phyloP scores from a whole-genome alignment of 306 rosid species.

The Quercus wislizeni region DNA sequence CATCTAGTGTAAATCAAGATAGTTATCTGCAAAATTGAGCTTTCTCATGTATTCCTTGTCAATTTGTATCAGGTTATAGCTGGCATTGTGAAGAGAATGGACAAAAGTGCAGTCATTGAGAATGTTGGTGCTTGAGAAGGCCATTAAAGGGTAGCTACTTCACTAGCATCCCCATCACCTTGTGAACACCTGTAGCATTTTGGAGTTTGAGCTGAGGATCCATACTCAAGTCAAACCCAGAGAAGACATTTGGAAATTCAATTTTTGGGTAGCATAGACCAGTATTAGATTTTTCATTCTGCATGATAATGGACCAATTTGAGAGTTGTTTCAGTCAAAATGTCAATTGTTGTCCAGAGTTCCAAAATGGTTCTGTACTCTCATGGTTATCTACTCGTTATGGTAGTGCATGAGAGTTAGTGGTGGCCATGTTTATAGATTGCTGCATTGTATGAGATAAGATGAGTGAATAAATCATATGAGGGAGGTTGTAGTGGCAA shows the following conservation, averaged over 20 bases:
- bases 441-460: neutral
- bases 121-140: conserved; percentile 64
- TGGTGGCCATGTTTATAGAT: neutral
- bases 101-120: conserved; percentile 73
- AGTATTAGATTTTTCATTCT: neutral
- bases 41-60: conserved; percentile 3
- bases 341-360: neutral
- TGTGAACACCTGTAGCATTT: neutral
- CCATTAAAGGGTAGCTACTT: conserved; percentile 4
- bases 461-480: neutral
- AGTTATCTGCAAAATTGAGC: neutral
- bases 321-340: too few relatives aligned
- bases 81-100: conserved; percentile 86
- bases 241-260: neutral
- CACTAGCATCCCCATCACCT: conserved; percentile 8
- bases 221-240: neutral
- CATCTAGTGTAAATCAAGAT: neutral
- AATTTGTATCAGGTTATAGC: conserved; percentile 70
- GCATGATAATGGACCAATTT: neutral
- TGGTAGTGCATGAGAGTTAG: neutral
- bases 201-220: neutral
- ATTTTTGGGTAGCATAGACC: neutral
- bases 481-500: neutral
- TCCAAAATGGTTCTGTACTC: neutral
- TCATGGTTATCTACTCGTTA: neutral